Percentiles rank a stretch among this genome's conserved stretches.
Conservation (phyloP, 1,284 basidiomycete species). For the Anthracocystis setariae region DNA sequence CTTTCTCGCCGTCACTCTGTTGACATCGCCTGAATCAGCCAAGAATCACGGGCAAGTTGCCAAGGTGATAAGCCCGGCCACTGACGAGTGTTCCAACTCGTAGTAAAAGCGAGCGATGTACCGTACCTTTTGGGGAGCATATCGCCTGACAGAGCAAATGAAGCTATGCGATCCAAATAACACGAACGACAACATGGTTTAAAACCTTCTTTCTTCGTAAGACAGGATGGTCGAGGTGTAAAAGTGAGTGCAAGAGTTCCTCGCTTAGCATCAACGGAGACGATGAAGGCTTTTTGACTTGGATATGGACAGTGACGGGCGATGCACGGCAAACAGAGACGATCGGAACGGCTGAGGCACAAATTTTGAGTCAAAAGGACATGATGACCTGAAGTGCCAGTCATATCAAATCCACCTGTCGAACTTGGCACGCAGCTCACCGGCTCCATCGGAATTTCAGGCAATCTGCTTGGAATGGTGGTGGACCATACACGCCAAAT, state of each 20-base stretch:
- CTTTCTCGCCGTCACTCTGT: no score
- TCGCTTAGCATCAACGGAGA: constrained; percentile 3
- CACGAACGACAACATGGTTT: background rate
- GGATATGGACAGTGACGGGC: background rate
- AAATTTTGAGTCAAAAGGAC: background rate
- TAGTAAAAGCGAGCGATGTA: no score
- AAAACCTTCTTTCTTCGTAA: constrained; percentile 22
- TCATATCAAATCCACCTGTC: constrained; percentile 45
- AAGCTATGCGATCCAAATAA: no score
- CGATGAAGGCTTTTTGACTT: background rate
- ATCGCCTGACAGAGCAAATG: constrained; percentile 17
- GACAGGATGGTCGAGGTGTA: constrained; percentile 32
- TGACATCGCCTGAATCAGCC: no score
- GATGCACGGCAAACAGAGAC: constrained; percentile 11
- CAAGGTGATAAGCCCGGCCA: no score
- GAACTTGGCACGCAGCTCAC: constrained; percentile 16
- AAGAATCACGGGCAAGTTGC: no score
- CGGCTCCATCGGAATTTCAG: constrained; percentile 2
- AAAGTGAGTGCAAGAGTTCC: constrained; percentile 3
- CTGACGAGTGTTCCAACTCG: no score
- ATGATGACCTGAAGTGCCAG: constrained; percentile 17
- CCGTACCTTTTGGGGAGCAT: background rate
- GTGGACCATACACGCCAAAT: no score
- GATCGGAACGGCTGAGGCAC: background rate
- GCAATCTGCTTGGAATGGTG: constrained; percentile 22